phyloP scores from a whole-genome alignment of 129 eudicot species.

The Centrapalus pauciflorus region DNA sequence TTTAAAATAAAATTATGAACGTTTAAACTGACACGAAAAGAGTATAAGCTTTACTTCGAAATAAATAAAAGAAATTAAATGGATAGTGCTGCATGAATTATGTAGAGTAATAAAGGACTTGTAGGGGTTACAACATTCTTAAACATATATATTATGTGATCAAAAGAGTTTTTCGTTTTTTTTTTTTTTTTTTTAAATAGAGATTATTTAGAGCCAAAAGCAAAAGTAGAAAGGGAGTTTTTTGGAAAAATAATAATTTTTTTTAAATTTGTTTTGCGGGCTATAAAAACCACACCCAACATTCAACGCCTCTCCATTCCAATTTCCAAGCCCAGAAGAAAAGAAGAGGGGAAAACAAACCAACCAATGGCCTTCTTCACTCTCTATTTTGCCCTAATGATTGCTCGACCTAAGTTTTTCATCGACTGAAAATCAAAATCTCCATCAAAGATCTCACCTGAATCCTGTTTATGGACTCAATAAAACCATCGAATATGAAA shows the following conservation, averaged over 20 bases:
- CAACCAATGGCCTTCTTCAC: slow-evolving; percentile 25
- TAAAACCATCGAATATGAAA: slow-evolving; percentile 28
- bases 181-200: too few species aligned
- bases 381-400: slow-evolving; percentile 21
- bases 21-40: too few species aligned
- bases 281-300: slow-evolving; percentile 33
- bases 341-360: not conserved
- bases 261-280: not conserved
- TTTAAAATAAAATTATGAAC: too few species aligned
- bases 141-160: too few species aligned
- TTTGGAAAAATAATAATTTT: slow-evolving; percentile 9
- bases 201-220: too few species aligned
- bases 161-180: too few species aligned
- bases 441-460: not conserved
- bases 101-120: too few species aligned
- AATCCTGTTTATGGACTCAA: slow-evolving; percentile 9
- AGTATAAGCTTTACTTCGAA: too few species aligned
- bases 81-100: too few species aligned
- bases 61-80: too few species aligned
- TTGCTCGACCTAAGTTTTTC: slow-evolving; percentile 21
- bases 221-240: not conserved
- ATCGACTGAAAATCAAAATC: slow-evolving; percentile 6
- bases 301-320: not conserved
- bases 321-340: not conserved
- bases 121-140: too few species aligned